Conservation (phyloP, 345 rosid species). For the Arabidopsis arenosa region DNA sequence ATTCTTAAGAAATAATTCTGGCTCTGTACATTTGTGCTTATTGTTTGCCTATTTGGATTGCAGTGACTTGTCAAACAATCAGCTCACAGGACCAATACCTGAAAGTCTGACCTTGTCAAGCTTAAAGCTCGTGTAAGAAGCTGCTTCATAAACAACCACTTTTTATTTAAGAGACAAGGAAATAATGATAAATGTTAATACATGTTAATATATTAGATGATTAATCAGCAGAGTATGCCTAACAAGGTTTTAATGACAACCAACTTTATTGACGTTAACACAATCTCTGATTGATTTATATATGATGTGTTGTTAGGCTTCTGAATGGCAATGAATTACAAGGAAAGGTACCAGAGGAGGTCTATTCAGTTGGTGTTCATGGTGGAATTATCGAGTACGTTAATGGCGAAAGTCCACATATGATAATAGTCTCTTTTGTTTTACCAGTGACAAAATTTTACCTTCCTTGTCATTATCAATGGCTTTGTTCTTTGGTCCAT, state of each 20-base stretch:
- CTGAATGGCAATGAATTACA: conserved; percentile 73
- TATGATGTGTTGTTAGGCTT: conserved; percentile 53
- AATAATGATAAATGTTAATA: background rate
- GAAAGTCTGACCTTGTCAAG: conserved; percentile 72
- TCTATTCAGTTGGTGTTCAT: conserved; percentile 86
- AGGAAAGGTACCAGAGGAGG: conserved; percentile 86
- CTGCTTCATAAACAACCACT: conserved; percentile 4
- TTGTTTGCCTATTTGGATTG: conserved; percentile 31
- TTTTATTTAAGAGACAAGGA: background rate
- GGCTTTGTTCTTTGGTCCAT: conserved; percentile 1
- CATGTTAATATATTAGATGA: background rate
- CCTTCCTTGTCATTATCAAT: background rate
- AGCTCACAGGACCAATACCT: conserved; percentile 82
- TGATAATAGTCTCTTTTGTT: background rate
- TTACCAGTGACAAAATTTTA: background rate
- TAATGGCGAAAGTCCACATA: background rate
- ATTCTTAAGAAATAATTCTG: conserved; percentile 2
- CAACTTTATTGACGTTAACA: background rate
- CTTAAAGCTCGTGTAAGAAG: conserved; percentile 73
- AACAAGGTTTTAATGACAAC: background rate
- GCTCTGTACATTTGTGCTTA: conserved; percentile 25
- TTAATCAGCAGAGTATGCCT: background rate
- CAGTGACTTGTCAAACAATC: conserved; percentile 91
- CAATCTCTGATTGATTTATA: background rate
- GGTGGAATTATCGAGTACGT: conserved; percentile 95